Percentiles rank a stretch among this genome's conserved stretches.
These are phyloP conservation scores for Eutypella sp. DNA, from an alignment of 2,329 filamentous ascomycete genomes.

Conservation along the genomic window DNA sequence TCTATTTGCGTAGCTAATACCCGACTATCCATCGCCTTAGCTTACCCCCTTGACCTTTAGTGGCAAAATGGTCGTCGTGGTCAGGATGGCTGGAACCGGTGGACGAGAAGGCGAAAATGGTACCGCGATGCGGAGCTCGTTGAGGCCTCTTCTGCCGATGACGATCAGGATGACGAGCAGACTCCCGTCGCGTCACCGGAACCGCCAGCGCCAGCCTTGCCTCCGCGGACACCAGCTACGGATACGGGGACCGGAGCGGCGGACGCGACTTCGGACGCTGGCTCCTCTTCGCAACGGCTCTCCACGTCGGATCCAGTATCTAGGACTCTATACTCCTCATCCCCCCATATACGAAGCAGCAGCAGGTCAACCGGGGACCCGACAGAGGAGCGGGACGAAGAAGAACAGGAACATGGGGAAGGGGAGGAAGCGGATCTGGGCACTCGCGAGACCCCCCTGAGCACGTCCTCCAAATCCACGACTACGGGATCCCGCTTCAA, in stretches of 20 bases:
- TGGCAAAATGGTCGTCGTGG: constrained; percentile 87
- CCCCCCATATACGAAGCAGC: constrained; percentile 6
- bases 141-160: constrained; percentile 50
- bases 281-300: not conserved
- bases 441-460: constrained; percentile 15
- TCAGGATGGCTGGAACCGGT: constrained; percentile 87
- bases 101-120: constrained; percentile 92
- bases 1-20: not conserved
- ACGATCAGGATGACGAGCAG: constrained; percentile 33
- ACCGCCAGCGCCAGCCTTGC: constrained; percentile 21
- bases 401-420: not conserved
- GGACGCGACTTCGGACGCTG: constrained; percentile 12
- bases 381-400: not conserved
- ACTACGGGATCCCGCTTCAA: constrained; percentile 11
- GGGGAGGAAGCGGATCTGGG: constrained; percentile 2
- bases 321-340: constrained; percentile 3
- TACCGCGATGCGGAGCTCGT: constrained; percentile 93
- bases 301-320: constrained; percentile 12
- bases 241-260: too few relatives aligned
- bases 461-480: constrained; percentile 25
- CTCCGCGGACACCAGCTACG: constrained; percentile 22
- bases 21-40: not conserved
- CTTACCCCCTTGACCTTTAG: constrained; percentile 34
- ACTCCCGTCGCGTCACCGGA: constrained; percentile 29
- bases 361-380: not conserved